Percentiles rank a stretch among this genome's conserved stretches.
Conservation (phyloP, 2,329 filamentous ascomycete genomes). For the Alternaria triticina region DNA sequence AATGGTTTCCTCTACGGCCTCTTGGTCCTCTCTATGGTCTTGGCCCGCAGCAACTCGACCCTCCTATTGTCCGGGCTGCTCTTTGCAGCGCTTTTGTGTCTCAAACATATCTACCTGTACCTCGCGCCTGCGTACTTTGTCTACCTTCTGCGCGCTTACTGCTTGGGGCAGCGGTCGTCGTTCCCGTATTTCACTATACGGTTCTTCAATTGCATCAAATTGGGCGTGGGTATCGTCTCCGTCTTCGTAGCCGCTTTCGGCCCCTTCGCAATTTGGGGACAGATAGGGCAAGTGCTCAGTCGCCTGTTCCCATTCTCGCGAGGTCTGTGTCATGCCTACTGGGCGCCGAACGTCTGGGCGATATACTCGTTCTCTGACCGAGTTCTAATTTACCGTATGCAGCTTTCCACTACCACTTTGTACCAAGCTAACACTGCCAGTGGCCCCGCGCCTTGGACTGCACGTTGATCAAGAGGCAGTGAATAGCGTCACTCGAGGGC, state of each 20-base stretch:
- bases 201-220: constrained; percentile 80
- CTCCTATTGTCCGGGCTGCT: constrained; percentile 79
- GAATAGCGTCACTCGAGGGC: constrained; percentile 86
- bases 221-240: constrained; percentile 73
- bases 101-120: constrained; percentile 99
- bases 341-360: constrained; percentile 97
- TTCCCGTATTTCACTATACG: constrained; percentile 71
- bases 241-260: constrained; percentile 86
- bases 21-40: constrained; percentile 82
- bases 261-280: constrained; percentile 81
- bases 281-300: constrained; percentile 82
- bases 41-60: constrained; percentile 77
- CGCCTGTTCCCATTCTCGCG: constrained; percentile 93
- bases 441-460: constrained; percentile 81
- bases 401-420: background rate
- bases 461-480: constrained; percentile 75
- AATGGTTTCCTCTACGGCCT: constrained; percentile 96
- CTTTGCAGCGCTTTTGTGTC: constrained; percentile 85
- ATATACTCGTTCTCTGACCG: constrained; percentile 93
- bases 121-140: constrained; percentile 95
- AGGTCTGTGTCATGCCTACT: constrained; percentile 95
- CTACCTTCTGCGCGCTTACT: constrained; percentile 88
- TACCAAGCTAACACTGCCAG: constrained; percentile 52
- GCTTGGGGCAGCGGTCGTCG: constrained; percentile 76
- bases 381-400: constrained; percentile 77